phyloP scores from a whole-genome alignment of 148 eudicot species.

The Cornus kousa region DNA sequence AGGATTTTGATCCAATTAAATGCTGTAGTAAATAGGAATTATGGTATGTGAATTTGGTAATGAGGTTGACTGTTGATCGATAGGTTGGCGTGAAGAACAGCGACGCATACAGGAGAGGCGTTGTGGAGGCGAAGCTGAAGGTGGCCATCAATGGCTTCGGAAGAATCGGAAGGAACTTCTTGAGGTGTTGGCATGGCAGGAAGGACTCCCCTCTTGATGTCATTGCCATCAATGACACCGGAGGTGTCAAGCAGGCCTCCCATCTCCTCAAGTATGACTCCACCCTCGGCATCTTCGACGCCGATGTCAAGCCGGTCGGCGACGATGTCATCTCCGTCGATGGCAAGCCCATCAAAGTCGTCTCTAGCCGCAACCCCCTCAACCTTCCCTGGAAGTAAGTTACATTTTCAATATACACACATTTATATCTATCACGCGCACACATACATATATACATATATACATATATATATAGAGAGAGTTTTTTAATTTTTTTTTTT shows the following conservation, averaged over 20 bases:
- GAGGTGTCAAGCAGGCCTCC: slow-evolving; percentile 96
- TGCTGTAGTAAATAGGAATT: no score
- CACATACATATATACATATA: no score
- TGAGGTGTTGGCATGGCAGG: slow-evolving; percentile 98
- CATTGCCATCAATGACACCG: slow-evolving; percentile 87
- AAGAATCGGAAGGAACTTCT: slow-evolving; percentile 94
- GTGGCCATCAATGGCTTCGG: slow-evolving; percentile 99
- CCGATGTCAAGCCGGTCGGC: slow-evolving; percentile 88
- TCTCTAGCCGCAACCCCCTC: slow-evolving; percentile 78
- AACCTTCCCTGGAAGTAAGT: slow-evolving; percentile 87
- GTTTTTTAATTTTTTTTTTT: no score
- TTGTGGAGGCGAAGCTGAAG: slow-evolving; percentile 82
- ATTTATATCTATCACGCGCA: no score
- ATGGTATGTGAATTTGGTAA: no score
- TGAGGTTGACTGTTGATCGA: not conserved
- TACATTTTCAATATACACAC: no score
- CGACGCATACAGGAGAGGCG: slow-evolving; percentile 33
- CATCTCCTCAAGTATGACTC: slow-evolving; percentile 99
- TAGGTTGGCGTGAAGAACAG: slow-evolving; percentile 37
- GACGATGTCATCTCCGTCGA: slow-evolving; percentile 80
- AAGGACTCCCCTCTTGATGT: slow-evolving; percentile 91
- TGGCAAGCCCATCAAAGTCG: slow-evolving; percentile 85
- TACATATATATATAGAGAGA: no score
- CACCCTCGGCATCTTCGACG: slow-evolving; percentile 92
- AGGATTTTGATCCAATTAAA: no score